phyloP scores from a whole-genome alignment of 768 basidiomycete species.

The Boletellus ananiceps region DNA sequence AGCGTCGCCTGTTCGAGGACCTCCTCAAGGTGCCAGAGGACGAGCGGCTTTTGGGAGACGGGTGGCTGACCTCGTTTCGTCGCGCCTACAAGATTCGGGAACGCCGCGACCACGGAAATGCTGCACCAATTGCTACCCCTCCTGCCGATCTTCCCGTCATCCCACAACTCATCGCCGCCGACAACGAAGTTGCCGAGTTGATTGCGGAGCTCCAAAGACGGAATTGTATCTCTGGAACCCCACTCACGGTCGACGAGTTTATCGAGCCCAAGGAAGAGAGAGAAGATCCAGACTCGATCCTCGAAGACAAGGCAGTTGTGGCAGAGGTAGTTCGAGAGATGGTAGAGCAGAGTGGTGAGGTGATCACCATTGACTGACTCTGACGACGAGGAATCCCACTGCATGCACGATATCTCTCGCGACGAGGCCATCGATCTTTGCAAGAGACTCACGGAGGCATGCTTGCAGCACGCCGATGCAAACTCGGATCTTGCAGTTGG shows the following conservation, averaged over 20 bases:
- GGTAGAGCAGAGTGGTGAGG: not conserved
- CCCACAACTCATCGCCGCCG: not conserved
- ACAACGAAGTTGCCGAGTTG: not conserved
- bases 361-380: not conserved
- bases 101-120: constrained; percentile 17
- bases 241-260: not conserved
- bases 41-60: constrained; percentile 6
- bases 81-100: constrained; percentile 3
- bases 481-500: not conserved
- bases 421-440: not conserved
- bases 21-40: constrained; percentile 26
- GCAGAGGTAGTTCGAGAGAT: not conserved
- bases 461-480: not conserved
- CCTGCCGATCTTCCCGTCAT: not conserved
- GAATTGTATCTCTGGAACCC: not conserved
- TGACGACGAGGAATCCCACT: not conserved
- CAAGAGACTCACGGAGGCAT: not conserved
- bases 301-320: not conserved
- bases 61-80: constrained; percentile 1
- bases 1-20: constrained; percentile 21
- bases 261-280: not conserved
- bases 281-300: not conserved
- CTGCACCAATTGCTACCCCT: not conserved
- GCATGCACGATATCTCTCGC: not conserved
- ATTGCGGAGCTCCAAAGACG: not conserved